Evolutionary conservation across 2,329 filamentous ascomycete genomes (phyloP), one percentile per base, ranked within the genome.

Genomic region (Trichoderma citrinoviride): DNA sequence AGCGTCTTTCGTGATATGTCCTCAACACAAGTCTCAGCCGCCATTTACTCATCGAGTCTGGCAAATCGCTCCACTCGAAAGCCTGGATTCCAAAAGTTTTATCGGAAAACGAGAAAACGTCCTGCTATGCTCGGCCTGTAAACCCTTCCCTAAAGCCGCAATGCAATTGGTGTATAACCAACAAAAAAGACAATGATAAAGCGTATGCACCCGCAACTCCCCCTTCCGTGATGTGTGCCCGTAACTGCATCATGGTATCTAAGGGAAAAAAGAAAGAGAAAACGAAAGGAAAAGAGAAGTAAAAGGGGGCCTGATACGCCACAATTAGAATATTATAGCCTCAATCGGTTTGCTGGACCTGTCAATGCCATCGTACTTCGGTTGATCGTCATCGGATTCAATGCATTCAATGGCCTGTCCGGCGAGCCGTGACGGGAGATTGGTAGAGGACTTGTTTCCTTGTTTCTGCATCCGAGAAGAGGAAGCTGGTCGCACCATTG

Each of bases 361-460:
- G 23, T 76, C 75, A 46, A 77, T 70, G n/a, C 75, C 75, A 54
- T 74, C 73, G 64, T 77, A 77, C 43, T 69, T 70, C 5, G 72
- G 67, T 14, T 57, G 25, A 5, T 57, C 40, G 12, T 47, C 61
- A 21, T 69, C 69, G 3, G 43, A 65, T 61, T 74, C 72, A 27
- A 73, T 69, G 5, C 41, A 65, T 64, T 74, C 72, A 29, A 73
- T 69, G 33, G 63, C 71, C 10, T 43, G 68, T 19, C n/a, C 61
- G 37, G 27, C 12, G 5, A 29, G 27, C 15, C 23, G 52, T n/a
- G 54, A 25, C 19, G 55, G 61, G 15, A 17, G 4, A 1, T 33
- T n/a, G 29, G 27, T 10, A 14, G 27, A 15, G 5, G 41, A 1
- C 7, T 66, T 47, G 15, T 7, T 23, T 21, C 41, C 19, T 21